Evolutionary conservation across 1,284 basidiomycete species (phyloP).

Genomic region (Cryptococcus sp.): DNA sequence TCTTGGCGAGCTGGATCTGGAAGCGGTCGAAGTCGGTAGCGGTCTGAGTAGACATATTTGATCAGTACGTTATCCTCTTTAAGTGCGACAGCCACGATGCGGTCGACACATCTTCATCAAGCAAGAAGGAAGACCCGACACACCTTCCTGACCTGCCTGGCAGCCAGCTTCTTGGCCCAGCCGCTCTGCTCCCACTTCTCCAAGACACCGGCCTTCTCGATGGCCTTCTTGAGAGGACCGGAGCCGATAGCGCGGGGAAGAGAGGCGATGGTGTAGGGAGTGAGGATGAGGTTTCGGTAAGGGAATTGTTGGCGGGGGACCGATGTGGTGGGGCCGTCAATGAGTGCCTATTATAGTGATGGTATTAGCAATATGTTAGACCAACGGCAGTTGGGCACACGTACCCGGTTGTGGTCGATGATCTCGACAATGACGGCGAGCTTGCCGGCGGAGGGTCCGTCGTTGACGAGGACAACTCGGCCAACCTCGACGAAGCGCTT

Average conservation of each 20-base stretch:
- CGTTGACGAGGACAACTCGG: conserved; percentile 95
- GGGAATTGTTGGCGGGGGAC: conserved; percentile 90
- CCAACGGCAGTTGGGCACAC: conserved; percentile 42
- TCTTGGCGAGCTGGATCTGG: conserved; percentile 60
- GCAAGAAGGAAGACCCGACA: conserved; percentile 10
- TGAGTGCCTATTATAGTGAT: conserved; percentile 70
- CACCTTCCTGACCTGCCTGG: conserved; percentile 72
- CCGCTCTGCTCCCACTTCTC: conserved; percentile 71
- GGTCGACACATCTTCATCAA: neutral
- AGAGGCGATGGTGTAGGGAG: conserved; percentile 77
- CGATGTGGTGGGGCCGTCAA: conserved; percentile 88
- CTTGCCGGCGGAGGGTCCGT: conserved; percentile 81
- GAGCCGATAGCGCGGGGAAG: conserved; percentile 87
- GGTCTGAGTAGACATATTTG: conserved; percentile 36
- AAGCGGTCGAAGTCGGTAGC: conserved; percentile 90
- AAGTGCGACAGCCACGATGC: neutral
- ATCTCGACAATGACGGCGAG: conserved; percentile 96
- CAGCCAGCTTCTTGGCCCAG: conserved; percentile 90
- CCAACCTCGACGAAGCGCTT: conserved; percentile 98
- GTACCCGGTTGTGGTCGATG: conserved; percentile 97
- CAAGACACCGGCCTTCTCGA: conserved; percentile 64
- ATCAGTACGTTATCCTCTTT: neutral
- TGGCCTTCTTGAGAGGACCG: conserved; percentile 78
- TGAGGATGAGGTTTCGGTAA: conserved; percentile 91
- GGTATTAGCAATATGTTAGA: neutral